Base-by-base conservation (phyloP, 495 filamentous ascomycete genomes). In the Podospora tetraspora region DNA sequence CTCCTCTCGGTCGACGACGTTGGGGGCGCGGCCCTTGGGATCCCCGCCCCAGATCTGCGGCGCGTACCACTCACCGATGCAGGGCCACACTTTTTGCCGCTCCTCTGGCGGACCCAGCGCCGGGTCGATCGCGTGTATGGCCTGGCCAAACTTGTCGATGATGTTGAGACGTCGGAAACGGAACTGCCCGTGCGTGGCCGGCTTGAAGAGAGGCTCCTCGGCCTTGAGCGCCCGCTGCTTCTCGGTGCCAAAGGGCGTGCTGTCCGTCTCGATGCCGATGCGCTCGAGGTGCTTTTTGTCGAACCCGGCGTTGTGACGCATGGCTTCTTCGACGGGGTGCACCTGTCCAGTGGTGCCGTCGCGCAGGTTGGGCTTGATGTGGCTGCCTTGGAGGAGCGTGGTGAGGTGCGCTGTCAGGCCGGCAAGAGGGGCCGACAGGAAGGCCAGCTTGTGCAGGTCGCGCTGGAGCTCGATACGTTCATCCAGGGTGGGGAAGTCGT, bases 71-170 rank as follows among this genome's bases (percentile, higher is more conserved):
- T 76, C 74, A 57, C 70, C 72, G 58, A 76, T 67, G 52, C 68
- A 71, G 3, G 80, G 76, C 32, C 78, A 79, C 5, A 81, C 71
- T 5, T 72, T 71, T 19, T 63, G 62, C 22, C 16, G 9, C 3
- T 21, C 27, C 22, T 73, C 69, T 0, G 72, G 75, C 34, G 78
- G 76, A 0, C 52, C 8, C 1, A 61, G 64, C 11, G 62, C 63
- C 7, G 77, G 76, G 37, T 81, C 74, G 16, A 82, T 78, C 11
- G 76, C 80, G 27, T 30, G 23, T 11, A 82, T 68, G 1, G 73
- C 79, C 66, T 85, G 83, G 0, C 84, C 84, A 57, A 86, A 86
- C 66, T 84, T 85, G 70, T 86, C 84, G 29, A 86, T 68, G 27
- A 85, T 66, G 52, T 85, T 85, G n/a, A 87, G 68, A 24, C 78